phyloP scores from a whole-genome alignment of 169 alveolate genomes.

The Cyclospora cayetanensis region DNA sequence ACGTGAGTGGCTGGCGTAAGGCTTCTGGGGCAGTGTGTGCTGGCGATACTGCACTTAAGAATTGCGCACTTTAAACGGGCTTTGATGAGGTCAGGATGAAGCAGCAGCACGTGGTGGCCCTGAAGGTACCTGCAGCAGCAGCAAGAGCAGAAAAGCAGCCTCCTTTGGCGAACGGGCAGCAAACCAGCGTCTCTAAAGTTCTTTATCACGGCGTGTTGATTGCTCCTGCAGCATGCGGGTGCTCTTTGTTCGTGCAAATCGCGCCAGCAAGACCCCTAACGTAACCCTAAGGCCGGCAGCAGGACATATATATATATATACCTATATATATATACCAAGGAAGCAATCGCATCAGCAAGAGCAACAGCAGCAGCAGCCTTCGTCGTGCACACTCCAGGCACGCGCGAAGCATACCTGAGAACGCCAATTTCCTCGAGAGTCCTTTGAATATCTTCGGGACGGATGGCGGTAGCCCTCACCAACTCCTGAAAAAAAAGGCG shows the following conservation, averaged over 20 bases:
- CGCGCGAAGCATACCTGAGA: constrained; percentile 50
- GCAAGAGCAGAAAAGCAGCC: constrained; percentile 45
- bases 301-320: too few relatives aligned
- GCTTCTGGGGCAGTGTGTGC: background rate
- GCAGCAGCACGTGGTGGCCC: constrained; percentile 73
- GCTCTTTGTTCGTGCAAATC: background rate
- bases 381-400: background rate
- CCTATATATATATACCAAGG: too few relatives aligned
- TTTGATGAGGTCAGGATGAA: constrained; percentile 69
- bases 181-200: too few relatives aligned
- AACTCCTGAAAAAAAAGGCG: constrained; percentile 42
- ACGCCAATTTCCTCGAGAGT: constrained; percentile 72
- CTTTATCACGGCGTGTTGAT: too few relatives aligned
- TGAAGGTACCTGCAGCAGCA: constrained; percentile 66
- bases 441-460: constrained; percentile 68
- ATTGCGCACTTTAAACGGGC: constrained; percentile 42
- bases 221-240: too few relatives aligned
- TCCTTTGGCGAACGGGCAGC: too few relatives aligned
- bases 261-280: background rate
- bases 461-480: constrained; percentile 69
- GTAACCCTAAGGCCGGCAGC: too few relatives aligned
- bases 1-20: background rate
- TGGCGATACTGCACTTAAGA: background rate
- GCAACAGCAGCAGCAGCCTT: background rate
- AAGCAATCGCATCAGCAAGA: background rate